These are phyloP conservation scores for Panicum miliaceum DNA, from an alignment of 176 grass and related monocot genomes.

Conservation along the genomic window DNA sequence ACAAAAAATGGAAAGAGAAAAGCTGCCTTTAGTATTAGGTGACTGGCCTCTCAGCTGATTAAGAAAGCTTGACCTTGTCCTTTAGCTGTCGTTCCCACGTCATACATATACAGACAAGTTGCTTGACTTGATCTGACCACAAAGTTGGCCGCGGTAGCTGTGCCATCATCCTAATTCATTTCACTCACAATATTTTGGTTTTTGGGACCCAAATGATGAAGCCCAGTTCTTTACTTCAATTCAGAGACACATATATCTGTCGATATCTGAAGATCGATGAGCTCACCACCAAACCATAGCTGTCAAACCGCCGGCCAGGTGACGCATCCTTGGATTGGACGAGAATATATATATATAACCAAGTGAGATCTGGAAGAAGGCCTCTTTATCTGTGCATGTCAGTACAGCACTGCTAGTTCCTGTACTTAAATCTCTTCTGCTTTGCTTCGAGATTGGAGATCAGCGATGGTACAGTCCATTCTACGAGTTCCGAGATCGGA, in stretches of 20 bases:
- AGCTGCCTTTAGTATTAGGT: slow-evolving; percentile 22
- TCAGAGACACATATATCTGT: not conserved
- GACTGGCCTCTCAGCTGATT: slow-evolving; percentile 4
- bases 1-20: not conserved
- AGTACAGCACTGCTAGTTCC: not conserved
- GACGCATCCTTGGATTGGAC: not conserved
- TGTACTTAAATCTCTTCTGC: not conserved
- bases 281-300: not conserved
- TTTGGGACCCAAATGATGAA: not conserved
- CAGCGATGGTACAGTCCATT: not conserved
- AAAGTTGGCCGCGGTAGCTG: not conserved
- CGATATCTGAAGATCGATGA: not conserved
- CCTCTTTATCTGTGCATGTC: not conserved
- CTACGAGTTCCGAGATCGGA: slow-evolving; percentile 12
- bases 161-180: not conserved
- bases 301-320: not conserved
- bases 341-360: not conserved
- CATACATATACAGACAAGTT: not conserved
- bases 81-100: slow-evolving; percentile 38
- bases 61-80: slow-evolving; percentile 43
- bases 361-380: not conserved
- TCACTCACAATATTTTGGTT: not conserved
- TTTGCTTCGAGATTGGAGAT: not conserved
- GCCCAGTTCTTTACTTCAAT: not conserved
- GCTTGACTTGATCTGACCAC: slow-evolving; percentile 17